A percentile compares a stretch with the other conserved stretches of the same genome.
These are phyloP conservation scores for Melanogaster broomeanus DNA, from an alignment of 768 basidiomycete genomes.

Conservation along the genomic window DNA sequence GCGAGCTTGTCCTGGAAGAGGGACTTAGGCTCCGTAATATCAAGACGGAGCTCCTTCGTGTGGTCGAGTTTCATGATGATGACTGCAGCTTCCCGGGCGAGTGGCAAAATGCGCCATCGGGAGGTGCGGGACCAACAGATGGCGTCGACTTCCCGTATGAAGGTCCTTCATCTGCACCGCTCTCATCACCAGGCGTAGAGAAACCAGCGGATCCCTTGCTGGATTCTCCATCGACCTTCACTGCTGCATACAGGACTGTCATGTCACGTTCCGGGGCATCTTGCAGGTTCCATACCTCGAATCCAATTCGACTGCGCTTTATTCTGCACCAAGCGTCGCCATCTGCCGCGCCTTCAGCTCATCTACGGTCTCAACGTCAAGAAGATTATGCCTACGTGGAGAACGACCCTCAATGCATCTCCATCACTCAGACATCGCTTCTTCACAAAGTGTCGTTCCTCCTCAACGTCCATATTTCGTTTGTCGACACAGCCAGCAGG, in stretches of 20 bases:
- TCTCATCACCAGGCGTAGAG: constrained; percentile 22
- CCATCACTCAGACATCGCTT: constrained; percentile 79
- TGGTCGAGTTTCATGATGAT: constrained; percentile 57
- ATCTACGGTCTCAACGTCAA: constrained; percentile 43
- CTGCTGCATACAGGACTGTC: constrained; percentile 50
- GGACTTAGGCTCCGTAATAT: constrained; percentile 81
- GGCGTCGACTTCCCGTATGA: constrained; percentile 21
- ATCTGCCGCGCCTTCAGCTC: constrained; percentile 49
- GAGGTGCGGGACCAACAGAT: constrained; percentile 17
- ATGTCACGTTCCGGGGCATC: constrained; percentile 89
- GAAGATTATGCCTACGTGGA: constrained; percentile 50
- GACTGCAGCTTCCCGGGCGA: constrained; percentile 36
- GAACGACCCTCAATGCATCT: constrained; percentile 64
- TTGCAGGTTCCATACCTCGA: constrained; percentile 82
- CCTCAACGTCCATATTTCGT: constrained; percentile 72
- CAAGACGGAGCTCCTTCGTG: constrained; percentile 74
- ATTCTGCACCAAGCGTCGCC: constrained; percentile 69
- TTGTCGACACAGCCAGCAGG: constrained; percentile 68
- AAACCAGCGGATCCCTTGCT: constrained; percentile 41
- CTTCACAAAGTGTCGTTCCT: constrained; percentile 83
- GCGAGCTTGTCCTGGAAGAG: constrained; percentile 64
- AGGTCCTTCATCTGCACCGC: constrained; percentile 33
- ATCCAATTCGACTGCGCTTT: constrained; percentile 75
- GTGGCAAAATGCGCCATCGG: constrained; percentile 28
- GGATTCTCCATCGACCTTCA: constrained; percentile 38